phyloP scores from a whole-genome alignment of 176 grass and related monocot genomes.

The Panicum miliaceum region DNA sequence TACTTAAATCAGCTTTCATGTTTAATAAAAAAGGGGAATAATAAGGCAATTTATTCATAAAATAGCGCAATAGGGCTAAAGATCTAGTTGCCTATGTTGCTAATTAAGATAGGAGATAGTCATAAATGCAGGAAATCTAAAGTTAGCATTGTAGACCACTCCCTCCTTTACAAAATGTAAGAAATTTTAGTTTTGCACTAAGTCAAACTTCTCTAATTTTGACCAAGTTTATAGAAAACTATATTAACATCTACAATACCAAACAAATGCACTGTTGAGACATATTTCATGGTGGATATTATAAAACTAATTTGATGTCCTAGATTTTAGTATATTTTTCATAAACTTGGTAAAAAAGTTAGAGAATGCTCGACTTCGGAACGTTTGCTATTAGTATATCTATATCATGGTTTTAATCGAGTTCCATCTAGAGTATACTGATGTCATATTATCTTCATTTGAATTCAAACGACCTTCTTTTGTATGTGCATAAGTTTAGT shows the following conservation, averaged over 20 bases:
- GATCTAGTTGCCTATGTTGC: background rate
- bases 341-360: no score
- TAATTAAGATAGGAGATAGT: slow-evolving; percentile 12
- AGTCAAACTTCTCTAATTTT: background rate
- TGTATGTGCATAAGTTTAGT: slow-evolving; percentile 3
- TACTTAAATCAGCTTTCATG: slow-evolving; percentile 26
- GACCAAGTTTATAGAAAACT: background rate
- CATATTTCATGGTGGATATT: no score
- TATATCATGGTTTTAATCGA: background rate
- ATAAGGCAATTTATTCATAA: slow-evolving; percentile 1
- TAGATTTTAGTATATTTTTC: no score
- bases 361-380: no score
- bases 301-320: no score
- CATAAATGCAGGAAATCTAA: background rate
- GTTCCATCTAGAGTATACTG: background rate
- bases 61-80: slow-evolving; percentile 22
- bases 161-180: no score
- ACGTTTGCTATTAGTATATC: background rate
- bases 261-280: no score
- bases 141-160: slow-evolving; percentile 18
- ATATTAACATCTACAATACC: no score
- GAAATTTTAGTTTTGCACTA: no score
- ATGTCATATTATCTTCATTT: slow-evolving; percentile 1
- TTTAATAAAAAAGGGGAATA: slow-evolving; percentile 26
- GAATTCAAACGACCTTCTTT: background rate